Base-by-base conservation (phyloP, 768 basidiomycete genomes). In the Trametes elegans region DNA sequence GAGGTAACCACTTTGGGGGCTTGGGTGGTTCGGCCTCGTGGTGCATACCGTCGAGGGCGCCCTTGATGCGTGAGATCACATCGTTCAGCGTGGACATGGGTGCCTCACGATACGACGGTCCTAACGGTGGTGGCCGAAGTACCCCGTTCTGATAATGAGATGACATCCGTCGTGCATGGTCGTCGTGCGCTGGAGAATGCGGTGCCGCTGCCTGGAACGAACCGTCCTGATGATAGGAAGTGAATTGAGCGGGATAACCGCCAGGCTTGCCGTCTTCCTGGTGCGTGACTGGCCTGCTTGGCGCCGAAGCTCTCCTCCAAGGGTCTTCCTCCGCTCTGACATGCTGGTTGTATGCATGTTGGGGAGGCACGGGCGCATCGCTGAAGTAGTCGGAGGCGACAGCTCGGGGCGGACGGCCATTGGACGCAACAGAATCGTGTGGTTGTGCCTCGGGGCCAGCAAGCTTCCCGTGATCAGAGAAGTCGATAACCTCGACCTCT, bases 31-130 rank as follows among this genome's bases (percentile, higher is more conserved):
- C 39, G 61, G 69, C 19, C 75, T 71, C 53, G 84, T 49, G 16
- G 18, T 67, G 86, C 83, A 88, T 87, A 27, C 77, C 79, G 65
- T 82, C 79, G 52, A 93, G 64, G 13, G 85, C 91, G 28, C 88
- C 90, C 64, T 86, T 93, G 64, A 93, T 92, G 36, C 91, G 82
- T 6, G 88, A 89, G 81, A 93, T 90, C 24, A 83, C 81, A 65
- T 93, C 89, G 64, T 90, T 83, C 58, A 93, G 71, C 16, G 89
- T 80, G 2, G 88, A 85, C 82, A 91, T 89, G 27, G 79, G 70
- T 18, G 74, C 76, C 44, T 82, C 79, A 39, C 76, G 72, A 59
- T 72, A 80, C 4, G 71, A 64, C 7, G 66, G 51, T 26, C 68
- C 62, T 8, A 61, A n/a, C n/a, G n/a, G 39, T 8, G 67, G 64